A percentile compares a stretch with the other conserved stretches of the same genome.
phyloP scores from a whole-genome alignment of 371 early-diverging fungal genomes.

The Saksenaea vasiformis region DNA sequence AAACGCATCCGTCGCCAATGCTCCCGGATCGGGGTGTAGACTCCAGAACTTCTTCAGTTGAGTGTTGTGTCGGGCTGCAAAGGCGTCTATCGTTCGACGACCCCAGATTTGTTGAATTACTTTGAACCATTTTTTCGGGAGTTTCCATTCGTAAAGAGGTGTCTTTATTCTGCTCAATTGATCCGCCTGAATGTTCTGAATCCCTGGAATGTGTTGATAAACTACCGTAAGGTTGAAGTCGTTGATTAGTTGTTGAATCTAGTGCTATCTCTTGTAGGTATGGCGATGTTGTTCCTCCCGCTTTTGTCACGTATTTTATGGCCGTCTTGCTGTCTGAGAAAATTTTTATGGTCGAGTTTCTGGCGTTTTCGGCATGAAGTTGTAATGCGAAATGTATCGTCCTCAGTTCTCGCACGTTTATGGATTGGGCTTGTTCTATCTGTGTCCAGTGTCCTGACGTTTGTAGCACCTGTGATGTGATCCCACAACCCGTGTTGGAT shows the following conservation, averaged over 20 bases:
- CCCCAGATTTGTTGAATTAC: constrained; percentile 15
- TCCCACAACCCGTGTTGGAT: constrained; percentile 8
- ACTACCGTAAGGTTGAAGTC: constrained; percentile 5
- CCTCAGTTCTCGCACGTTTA: neutral
- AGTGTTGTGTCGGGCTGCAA: constrained; percentile 12
- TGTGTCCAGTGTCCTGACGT: neutral
- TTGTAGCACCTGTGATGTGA: neutral
- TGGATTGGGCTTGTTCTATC: neutral
- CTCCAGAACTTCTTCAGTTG: constrained; percentile 15
- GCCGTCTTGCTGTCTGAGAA: constrained; percentile 14
- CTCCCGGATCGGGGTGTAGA: constrained; percentile 1
- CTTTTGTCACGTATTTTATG: constrained; percentile 19
- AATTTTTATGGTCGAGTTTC: neutral
- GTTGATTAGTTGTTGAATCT: constrained; percentile 20
- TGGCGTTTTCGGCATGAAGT: neutral
- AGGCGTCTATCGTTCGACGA: constrained; percentile 14
- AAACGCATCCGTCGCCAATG: constrained; percentile 7
- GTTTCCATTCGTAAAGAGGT: constrained; percentile 18
- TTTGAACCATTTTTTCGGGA: constrained; percentile 13
- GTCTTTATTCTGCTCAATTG: constrained; percentile 1
- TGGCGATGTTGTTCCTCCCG: constrained; percentile 16
- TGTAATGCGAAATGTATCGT: neutral
- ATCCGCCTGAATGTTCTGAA: constrained; percentile 18
- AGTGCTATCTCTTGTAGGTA: constrained; percentile 17
- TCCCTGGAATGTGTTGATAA: constrained; percentile 19